These are phyloP conservation scores for Rhododendron kiyosumense DNA, from an alignment of 148 eudicot genomes.

Conservation along the genomic window DNA sequence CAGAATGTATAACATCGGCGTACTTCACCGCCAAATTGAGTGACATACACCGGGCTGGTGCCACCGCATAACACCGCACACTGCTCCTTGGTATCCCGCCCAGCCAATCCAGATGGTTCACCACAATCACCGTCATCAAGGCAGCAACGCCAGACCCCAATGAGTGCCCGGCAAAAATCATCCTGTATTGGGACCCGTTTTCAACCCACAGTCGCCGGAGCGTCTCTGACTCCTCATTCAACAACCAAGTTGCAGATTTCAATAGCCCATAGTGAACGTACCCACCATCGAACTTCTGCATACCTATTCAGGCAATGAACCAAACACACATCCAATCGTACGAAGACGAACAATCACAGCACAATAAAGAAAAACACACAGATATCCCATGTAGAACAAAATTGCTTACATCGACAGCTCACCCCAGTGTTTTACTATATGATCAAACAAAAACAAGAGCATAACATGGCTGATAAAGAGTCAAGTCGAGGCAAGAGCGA, in stretches of 20 bases:
- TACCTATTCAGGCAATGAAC: not conserved
- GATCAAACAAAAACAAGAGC: not conserved
- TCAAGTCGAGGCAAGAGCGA: not conserved
- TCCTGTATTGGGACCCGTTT: constrained; percentile 56
- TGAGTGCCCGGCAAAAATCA: constrained; percentile 33
- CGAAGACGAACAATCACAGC: not conserved
- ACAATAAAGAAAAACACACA: not conserved
- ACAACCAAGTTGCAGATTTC: constrained; percentile 76
- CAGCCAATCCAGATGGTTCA: constrained; percentile 41
- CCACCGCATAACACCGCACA: constrained; percentile 62
- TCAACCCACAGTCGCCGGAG: constrained; percentile 58
- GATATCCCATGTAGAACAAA: not conserved
- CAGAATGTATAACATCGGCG: constrained; percentile 83
- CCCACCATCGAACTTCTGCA: constrained; percentile 90
- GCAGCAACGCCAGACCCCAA: constrained; percentile 22
- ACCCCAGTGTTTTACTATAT: not conserved
- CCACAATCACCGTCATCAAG: constrained; percentile 18
- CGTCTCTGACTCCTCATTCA: constrained; percentile 60
- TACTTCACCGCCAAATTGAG: constrained; percentile 90
- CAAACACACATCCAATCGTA: not conserved
- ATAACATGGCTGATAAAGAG: not conserved
- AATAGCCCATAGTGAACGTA: constrained; percentile 81
- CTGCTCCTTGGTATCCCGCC: constrained; percentile 69
- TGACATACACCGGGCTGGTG: constrained; percentile 93
- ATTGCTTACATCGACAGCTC: not conserved